Evolutionary conservation across 164 flowering plant genomes (phyloP).

Genomic region (Houttuynia cordata): DNA sequence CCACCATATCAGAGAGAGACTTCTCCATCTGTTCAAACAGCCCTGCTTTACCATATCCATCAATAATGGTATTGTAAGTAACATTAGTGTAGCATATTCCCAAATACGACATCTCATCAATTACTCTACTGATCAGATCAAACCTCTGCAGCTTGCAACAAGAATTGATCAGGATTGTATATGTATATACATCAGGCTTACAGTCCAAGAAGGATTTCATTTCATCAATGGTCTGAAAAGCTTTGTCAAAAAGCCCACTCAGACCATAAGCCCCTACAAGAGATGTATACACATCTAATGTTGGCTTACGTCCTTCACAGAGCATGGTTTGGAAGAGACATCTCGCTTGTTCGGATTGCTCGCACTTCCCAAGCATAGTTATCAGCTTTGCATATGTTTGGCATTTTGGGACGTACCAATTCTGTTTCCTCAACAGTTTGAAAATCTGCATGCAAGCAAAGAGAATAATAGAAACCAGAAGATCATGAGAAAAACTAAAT

Average conservation of each 20-base stretch:
- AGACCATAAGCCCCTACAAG: conserved; percentile 70
- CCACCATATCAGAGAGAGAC: conserved; percentile 48
- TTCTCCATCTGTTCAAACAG: conserved; percentile 72
- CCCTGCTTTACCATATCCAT: conserved; percentile 91
- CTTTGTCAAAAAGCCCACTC: conserved; percentile 52
- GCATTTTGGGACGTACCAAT: conserved; percentile 73
- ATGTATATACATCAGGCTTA: conserved; percentile 69
- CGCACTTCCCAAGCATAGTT: conserved; percentile 79
- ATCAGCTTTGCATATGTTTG: conserved; percentile 73
- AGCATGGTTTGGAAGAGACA: conserved; percentile 60
- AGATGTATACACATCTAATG: conserved; percentile 75
- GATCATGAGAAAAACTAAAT: too few relatives aligned
- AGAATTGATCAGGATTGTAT: conserved; percentile 49
- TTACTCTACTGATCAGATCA: conserved; percentile 37
- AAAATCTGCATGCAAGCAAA: conserved; percentile 37
- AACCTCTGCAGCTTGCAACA: conserved; percentile 40
- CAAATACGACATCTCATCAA: conserved; percentile 61
- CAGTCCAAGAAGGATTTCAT: conserved; percentile 71
- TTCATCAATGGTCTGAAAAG: conserved; percentile 38
- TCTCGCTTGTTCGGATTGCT: conserved; percentile 51
- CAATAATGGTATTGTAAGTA: conserved; percentile 67
- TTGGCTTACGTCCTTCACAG: conserved; percentile 57
- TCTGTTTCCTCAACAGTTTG: conserved; percentile 67
- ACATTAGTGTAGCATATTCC: conserved; percentile 49
- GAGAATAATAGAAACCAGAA: neutral